A percentile compares a stretch with the other conserved stretches of the same genome.
Evolutionary conservation across 176 grass and related monocot species (phyloP).

Genomic region (Oryza australiensis): DNA sequence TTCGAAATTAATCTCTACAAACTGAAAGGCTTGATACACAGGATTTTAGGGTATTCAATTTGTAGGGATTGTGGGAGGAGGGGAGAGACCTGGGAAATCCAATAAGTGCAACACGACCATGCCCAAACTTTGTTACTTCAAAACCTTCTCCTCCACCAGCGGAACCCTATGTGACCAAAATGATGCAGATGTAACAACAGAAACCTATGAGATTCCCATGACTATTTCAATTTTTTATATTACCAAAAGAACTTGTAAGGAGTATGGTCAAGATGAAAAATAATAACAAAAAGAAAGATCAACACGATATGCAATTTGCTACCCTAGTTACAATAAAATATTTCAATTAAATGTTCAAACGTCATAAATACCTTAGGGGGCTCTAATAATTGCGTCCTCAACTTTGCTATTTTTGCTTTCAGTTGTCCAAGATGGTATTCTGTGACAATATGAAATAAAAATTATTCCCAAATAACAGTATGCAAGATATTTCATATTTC

Average conservation of each 20-base stretch:
- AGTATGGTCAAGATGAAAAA: background rate
- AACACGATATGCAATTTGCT: background rate
- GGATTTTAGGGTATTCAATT: background rate
- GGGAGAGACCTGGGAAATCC: conserved; percentile 90
- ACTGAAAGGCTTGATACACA: background rate
- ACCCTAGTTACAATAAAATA: background rate
- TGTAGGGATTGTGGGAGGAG: background rate
- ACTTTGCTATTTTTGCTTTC: conserved; percentile 96
- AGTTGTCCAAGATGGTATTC: conserved; percentile 99
- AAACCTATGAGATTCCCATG: conserved; percentile 1
- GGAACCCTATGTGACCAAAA: conserved; percentile 65
- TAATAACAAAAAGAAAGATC: conserved; percentile 3
- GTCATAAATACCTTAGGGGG: conserved; percentile 78
- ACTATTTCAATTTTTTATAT: conserved; percentile 1
- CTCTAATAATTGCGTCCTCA: conserved; percentile 96
- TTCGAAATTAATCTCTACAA: background rate
- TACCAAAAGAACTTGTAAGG: background rate
- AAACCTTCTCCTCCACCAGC: conserved; percentile 92
- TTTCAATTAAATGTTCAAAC: background rate
- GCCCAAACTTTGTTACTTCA: conserved; percentile 99
- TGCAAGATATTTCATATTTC: background rate
- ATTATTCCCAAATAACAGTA: conserved; percentile 29
- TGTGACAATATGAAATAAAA: conserved; percentile 27
- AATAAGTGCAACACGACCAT: conserved; percentile 96
- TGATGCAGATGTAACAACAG: background rate